A percentile compares a stretch with the other conserved stretches of the same genome.
These are phyloP conservation scores for Leccinum longicurvipes DNA, from an alignment of 768 basidiomycete genomes.

Conservation along the genomic window DNA sequence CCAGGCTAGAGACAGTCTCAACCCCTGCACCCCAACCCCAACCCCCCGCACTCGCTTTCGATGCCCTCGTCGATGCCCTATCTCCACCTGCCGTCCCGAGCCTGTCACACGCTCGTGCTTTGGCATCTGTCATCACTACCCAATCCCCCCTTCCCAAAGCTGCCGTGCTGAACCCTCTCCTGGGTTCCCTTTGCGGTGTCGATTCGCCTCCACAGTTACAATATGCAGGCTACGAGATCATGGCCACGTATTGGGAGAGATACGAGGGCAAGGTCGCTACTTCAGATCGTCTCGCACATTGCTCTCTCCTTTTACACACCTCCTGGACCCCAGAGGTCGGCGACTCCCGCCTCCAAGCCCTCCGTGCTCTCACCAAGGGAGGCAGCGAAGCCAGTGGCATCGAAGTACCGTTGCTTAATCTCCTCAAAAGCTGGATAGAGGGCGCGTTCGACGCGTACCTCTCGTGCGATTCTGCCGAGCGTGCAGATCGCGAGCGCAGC, in stretches of 20 bases:
- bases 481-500: constrained; percentile 60
- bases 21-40: constrained; percentile 28
- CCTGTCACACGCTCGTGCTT: constrained; percentile 55
- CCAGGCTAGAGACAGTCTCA: constrained; percentile 29
- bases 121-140: constrained; percentile 49
- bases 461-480: constrained; percentile 36
- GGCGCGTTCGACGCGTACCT: constrained; percentile 56
- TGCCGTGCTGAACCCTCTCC: constrained; percentile 54
- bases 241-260: constrained; percentile 68
- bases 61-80: constrained; percentile 44
- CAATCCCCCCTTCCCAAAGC: constrained; percentile 55
- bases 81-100: constrained; percentile 63
- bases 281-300: constrained; percentile 59
- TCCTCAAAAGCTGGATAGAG: constrained; percentile 64
- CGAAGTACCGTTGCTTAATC: constrained; percentile 51
- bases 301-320: constrained; percentile 55
- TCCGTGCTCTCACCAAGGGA: constrained; percentile 58
- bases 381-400: constrained; percentile 63
- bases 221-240: constrained; percentile 67
- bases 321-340: constrained; percentile 68
- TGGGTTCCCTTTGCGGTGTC: constrained; percentile 54
- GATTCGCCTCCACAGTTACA: constrained; percentile 57
- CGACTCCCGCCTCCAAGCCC: constrained; percentile 66
- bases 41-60: constrained; percentile 32
- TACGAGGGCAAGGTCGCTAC: constrained; percentile 45